A percentile compares a stretch with the other conserved stretches of the same genome.
Evolutionary conservation across 495 filamentous ascomycete genomes (phyloP).

Genomic region (Lepidopterella palustris): DNA sequence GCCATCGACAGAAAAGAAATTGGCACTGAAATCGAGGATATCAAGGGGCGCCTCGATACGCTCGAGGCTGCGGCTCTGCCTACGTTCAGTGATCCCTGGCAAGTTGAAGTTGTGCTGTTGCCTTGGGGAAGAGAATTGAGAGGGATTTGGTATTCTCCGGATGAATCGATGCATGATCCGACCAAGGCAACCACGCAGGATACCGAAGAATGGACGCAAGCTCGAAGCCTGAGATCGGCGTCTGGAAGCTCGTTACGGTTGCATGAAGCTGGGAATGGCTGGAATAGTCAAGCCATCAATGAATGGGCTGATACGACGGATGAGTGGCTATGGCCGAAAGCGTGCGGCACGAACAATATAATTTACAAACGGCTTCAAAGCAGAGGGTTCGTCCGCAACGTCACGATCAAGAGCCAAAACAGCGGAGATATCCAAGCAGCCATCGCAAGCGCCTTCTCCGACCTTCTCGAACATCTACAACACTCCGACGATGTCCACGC

Average conservation of each 20-base stretch:
- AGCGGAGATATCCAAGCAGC: slow-evolving; percentile 55
- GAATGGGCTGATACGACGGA: slow-evolving; percentile 37
- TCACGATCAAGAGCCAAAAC: slow-evolving; percentile 51
- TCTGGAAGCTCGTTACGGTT: slow-evolving; percentile 4
- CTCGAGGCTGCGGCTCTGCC: slow-evolving; percentile 51
- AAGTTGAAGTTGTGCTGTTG: slow-evolving; percentile 62
- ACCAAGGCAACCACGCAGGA: slow-evolving; percentile 35
- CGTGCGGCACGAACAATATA: slow-evolving; percentile 47
- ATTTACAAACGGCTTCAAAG: slow-evolving; percentile 58
- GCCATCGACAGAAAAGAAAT: slow-evolving; percentile 33
- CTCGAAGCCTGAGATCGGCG: slow-evolving; percentile 30
- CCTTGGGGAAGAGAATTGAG: slow-evolving; percentile 54
- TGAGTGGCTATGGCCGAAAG: slow-evolving; percentile 52
- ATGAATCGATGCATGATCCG: slow-evolving; percentile 42
- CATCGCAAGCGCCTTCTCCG: slow-evolving; percentile 51
- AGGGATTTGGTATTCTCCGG: slow-evolving; percentile 52
- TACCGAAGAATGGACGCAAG: slow-evolving; percentile 53
- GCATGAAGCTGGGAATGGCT: slow-evolving; percentile 25
- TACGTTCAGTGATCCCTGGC: slow-evolving; percentile 53
- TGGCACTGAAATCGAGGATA: slow-evolving; percentile 40
- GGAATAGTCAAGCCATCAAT: slow-evolving; percentile 39
- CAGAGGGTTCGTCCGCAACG: slow-evolving; percentile 56
- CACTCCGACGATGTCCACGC: slow-evolving; percentile 3
- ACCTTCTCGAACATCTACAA: slow-evolving; percentile 38
- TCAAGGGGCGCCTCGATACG: slow-evolving; percentile 51